Percentiles rank a stretch among this genome's conserved stretches.
Conservation (phyloP, 2,329 filamentous ascomycete species). For the Penicillium sp. region DNA sequence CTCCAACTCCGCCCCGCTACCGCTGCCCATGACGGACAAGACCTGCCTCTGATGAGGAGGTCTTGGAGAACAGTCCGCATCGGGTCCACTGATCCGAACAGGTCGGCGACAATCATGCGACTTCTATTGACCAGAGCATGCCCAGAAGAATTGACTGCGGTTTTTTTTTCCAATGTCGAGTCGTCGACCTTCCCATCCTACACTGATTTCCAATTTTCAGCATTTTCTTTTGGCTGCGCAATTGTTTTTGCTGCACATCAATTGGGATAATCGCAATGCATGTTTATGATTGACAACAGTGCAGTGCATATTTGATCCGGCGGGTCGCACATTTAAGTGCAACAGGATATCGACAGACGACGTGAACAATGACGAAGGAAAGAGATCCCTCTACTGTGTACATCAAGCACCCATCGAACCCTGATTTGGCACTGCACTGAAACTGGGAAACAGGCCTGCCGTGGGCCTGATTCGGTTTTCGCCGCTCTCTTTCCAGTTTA, state of each 20-base stretch:
- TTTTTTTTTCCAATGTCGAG: too few relatives aligned
- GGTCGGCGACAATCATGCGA: neutral
- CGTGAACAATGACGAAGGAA: neutral
- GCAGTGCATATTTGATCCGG: too few relatives aligned
- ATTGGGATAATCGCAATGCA: neutral
- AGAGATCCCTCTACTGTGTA: neutral
- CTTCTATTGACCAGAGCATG: neutral
- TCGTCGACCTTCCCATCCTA: too few relatives aligned
- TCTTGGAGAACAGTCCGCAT: slow-evolving; percentile 18
- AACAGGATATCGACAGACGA: neutral
- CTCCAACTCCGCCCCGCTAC: slow-evolving; percentile 22
- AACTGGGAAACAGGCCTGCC: neutral
- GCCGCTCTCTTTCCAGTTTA: neutral
- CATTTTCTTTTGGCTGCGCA: neutral
- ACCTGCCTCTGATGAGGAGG: slow-evolving; percentile 18
- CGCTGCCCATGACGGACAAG: neutral
- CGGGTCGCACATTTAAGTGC: neutral
- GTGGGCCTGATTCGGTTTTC: neutral
- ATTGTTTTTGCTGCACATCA: neutral
- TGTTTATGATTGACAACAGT: neutral
- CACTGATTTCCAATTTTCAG: neutral
- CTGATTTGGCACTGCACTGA: neutral
- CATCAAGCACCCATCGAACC: neutral
- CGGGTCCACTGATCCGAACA: slow-evolving; percentile 8
- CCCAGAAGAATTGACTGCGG: neutral